A percentile compares a stretch with the other conserved stretches of the same genome.
Conservation (phyloP, 75 land plant genomes). For the Cunninghamia lanceolata region DNA sequence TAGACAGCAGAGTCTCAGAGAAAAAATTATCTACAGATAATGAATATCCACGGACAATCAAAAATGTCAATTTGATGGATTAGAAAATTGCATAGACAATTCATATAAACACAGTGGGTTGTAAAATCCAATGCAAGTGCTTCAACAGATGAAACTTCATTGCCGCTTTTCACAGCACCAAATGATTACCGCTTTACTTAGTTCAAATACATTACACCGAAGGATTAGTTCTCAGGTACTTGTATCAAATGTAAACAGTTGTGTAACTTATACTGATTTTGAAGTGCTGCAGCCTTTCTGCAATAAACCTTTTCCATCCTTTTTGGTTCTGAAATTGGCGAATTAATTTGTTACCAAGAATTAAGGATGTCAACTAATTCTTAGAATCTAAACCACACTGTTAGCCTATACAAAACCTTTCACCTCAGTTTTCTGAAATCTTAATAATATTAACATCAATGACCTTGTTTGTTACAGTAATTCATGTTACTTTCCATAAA, state of each 20-base stretch:
- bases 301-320: background rate
- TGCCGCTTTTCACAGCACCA: background rate
- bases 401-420: background rate
- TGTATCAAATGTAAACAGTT: background rate
- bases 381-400: background rate
- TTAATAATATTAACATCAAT: background rate
- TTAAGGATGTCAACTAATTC: background rate
- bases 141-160: background rate
- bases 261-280: background rate
- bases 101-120: background rate
- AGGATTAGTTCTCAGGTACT: background rate
- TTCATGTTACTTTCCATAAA: background rate
- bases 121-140: background rate
- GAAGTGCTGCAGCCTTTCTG: background rate
- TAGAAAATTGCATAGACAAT: background rate
- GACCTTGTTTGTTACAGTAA: background rate
- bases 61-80: background rate
- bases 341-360: background rate
- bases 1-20: background rate
- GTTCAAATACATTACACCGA: background rate
- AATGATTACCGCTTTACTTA: background rate
- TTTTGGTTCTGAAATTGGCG: background rate
- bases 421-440: background rate
- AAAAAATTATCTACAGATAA: background rate
- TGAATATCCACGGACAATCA: background rate